Base-by-base conservation (phyloP, 331 rosid genomes). In the Quercus phellos region DNA sequence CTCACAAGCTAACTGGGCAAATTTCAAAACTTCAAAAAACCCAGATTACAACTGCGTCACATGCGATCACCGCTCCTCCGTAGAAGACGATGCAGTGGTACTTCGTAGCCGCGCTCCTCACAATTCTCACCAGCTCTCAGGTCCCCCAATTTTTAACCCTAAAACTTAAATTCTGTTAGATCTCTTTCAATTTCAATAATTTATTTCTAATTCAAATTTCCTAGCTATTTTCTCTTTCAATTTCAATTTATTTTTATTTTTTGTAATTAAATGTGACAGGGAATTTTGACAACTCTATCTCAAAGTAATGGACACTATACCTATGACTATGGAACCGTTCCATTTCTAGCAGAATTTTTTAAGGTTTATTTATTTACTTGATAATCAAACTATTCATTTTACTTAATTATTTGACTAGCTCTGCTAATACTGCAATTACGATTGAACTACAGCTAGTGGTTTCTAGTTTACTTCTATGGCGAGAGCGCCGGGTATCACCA, bases 291-390 rank as follows among this genome's bases (percentile, higher is more conserved):
- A 53, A 88, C 98, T 60, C 92, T 92, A 16, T 92, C 98, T 16
- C 97, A 94, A 85, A 92, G 88, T 53, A 84, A 94, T 19, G 96
- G 97, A 55, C 70, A 76, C 53, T 92, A 92, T 66, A 72, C 75
- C 51, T 94, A 94, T 53, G 98, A 94, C 89, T 94, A 94, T 81
- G 98, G 97, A 53, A 94, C 98, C 22, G 88, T 94, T 46, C 98
- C 98, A 21, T 94, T 94, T 86, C 97, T 94, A 55, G 96, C 97
- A 7, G 97, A 94, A 84, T 81, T 87, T 70, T 90, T 92, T 51
- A 94, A 94, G 98, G 98, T 92, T 51, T 76, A 46, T 53, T 66
- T 8, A 8, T 38, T 38, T 38, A 2, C 5, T 0, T 34, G 0
- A 38, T 38, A 38, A 38, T 38, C 12, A 38, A 38, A 38, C 12